Evolutionary conservation across 2,329 filamentous ascomycete species (phyloP), one percentile per base, ranked within the genome.

Genomic region (Balansia obtecta): DNA sequence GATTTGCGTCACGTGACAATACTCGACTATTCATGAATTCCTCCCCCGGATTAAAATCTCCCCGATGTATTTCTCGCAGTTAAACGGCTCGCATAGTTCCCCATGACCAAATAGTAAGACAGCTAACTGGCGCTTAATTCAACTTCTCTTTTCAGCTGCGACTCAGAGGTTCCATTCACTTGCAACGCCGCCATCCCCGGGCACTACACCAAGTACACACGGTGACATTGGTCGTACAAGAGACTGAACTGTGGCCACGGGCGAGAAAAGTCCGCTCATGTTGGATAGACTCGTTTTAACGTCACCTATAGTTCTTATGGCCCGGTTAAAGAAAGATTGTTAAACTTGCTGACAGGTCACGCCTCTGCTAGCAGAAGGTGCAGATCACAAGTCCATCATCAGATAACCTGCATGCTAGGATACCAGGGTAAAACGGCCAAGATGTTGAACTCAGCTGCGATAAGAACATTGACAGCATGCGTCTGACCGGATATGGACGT

Each of bases 21-120:
- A 52, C 57, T 22, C 32, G 61, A 3, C 61, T 60, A 45, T 63
- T 63, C 53, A 61, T 33, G 2, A 55, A 48, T 22, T 63, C 61
- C 15, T 63, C 61, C 2, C 54, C 52, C 37, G 55, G 22, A 8
- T 27, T 27, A 13, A 53, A 47, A 1, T 9, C 1, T 12, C 44
- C n/a, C 6, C 30, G 33, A 12, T 16, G 1, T 6, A 7, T 6
- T 4, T 0, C 20, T 33, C 16, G 16, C 18, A 12, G 11, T 10
- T 1, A 12, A n/a, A n/a, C n/a, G n/a, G n/a, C n/a, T n/a, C n/a
- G n/a, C n/a, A n/a, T n/a, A n/a, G n/a, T n/a, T n/a, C n/a, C n/a
- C n/a, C n/a, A n/a, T n/a, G n/a, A n/a, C n/a, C n/a, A n/a, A n/a
- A n/a, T n/a, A n/a, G n/a, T n/a, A n/a, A n/a, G n/a, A n/a, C n/a